phyloP scores from a whole-genome alignment of 75 land plant genomes.

The Pseudotsuga menziesii region DNA sequence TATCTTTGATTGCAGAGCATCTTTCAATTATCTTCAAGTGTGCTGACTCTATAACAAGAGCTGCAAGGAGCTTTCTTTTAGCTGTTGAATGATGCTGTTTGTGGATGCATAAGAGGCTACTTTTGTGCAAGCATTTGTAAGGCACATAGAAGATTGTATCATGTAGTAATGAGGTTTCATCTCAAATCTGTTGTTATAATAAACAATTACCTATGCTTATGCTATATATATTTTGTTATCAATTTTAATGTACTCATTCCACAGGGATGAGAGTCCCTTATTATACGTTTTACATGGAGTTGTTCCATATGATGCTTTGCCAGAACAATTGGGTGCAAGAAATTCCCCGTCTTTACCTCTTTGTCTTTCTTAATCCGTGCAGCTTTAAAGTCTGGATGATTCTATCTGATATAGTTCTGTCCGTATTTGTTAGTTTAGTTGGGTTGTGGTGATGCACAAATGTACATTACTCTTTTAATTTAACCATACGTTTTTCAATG shows the following conservation, averaged over 20 bases:
- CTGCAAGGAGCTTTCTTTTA: background rate
- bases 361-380: background rate
- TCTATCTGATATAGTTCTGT: background rate
- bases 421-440: background rate
- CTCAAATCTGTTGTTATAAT: background rate
- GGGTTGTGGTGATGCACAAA: background rate
- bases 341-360: too few relatives aligned
- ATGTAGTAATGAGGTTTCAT: background rate
- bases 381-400: background rate
- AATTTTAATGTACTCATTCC: slow-evolving; percentile 4
- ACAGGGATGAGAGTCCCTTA: slow-evolving; percentile 1
- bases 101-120: background rate
- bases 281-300: background rate
- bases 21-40: background rate
- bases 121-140: background rate
- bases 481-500: too few relatives aligned
- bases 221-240: background rate
- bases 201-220: background rate
- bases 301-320: slow-evolving; percentile 1
- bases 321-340: background rate
- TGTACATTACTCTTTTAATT: background rate
- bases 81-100: background rate
- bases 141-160: background rate
- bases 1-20: background rate
- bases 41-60: background rate